Evolutionary conservation across 371 early-diverging fungal genomes (phyloP).

Genomic region (Apophysomyces elegans): DNA sequence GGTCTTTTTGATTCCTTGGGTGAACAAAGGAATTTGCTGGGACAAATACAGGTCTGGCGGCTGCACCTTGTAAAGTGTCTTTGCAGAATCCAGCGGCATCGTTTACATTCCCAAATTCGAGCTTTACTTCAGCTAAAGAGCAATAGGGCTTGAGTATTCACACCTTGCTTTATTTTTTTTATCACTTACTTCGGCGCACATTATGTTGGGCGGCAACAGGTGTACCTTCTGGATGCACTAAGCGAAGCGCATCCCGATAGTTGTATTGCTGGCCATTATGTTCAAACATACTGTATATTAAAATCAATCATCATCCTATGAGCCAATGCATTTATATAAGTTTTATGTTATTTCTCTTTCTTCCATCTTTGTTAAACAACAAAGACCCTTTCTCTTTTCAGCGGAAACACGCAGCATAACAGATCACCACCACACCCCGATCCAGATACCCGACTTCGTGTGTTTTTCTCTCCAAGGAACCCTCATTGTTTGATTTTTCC

Average conservation of each 20-base stretch:
- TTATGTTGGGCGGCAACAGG: slow-evolving; percentile 16
- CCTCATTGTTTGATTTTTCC: too few relatives aligned
- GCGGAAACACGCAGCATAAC: too few relatives aligned
- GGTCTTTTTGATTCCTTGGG: slow-evolving; percentile 14
- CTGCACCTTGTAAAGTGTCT: slow-evolving; percentile 8
- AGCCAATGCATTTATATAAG: background rate
- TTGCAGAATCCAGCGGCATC: slow-evolving; percentile 20
- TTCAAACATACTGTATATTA: slow-evolving; percentile 4
- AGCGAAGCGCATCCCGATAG: slow-evolving; percentile 13
- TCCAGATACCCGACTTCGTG: too few relatives aligned
- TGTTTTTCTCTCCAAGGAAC: too few relatives aligned
- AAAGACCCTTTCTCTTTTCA: background rate
- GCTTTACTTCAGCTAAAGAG: slow-evolving; percentile 15
- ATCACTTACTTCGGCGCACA: slow-evolving; percentile 12
- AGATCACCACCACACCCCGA: too few relatives aligned
- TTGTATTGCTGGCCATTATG: slow-evolving; percentile 12
- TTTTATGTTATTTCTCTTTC: background rate
- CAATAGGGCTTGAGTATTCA: too few relatives aligned
- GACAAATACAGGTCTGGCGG: slow-evolving; percentile 16
- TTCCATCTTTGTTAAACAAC: background rate
- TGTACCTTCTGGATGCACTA: slow-evolving; percentile 11
- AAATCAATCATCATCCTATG: background rate
- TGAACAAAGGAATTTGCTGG: slow-evolving; percentile 18
- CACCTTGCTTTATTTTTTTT: background rate
- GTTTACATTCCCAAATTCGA: slow-evolving; percentile 19